Conservation (phyloP, 2,329 filamentous ascomycete genomes). For the Botrytis medusae region DNA sequence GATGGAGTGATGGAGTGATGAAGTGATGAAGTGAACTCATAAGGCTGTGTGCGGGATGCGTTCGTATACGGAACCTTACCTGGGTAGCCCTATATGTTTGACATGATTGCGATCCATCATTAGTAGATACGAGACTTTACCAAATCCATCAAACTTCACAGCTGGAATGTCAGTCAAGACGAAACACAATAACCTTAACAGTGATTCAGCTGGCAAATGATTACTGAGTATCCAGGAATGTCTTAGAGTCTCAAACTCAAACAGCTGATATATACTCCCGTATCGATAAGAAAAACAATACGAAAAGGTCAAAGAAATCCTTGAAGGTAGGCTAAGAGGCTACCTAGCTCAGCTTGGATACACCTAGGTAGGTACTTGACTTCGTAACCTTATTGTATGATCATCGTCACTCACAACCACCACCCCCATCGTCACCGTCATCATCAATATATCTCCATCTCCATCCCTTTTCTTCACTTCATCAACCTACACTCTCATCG, state of each 20-base stretch:
- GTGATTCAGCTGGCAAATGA: no score
- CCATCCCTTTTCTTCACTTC: neutral
- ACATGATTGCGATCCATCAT: neutral
- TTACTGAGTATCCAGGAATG: neutral
- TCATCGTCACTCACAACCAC: neutral
- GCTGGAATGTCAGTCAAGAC: no score
- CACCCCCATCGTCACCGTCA: neutral
- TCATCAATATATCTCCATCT: neutral
- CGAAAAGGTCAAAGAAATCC: constrained; percentile 6
- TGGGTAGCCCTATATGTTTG: neutral
- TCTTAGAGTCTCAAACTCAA: neutral
- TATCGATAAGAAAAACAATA: neutral
- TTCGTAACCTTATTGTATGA: neutral
- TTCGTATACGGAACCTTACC: no score
- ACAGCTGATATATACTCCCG: constrained; percentile 1
- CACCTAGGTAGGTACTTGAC: neutral
- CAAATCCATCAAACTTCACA: neutral
- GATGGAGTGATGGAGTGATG: neutral
- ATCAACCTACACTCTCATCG: constrained; percentile 5
- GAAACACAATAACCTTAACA: no score
- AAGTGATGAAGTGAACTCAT: neutral
- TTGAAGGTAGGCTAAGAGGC: neutral
- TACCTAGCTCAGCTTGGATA: neutral
- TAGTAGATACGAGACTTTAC: neutral
- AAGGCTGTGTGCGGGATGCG: neutral